Base-by-base conservation (phyloP, 371 early-diverging fungal genomes). In the Mucor indicus region DNA sequence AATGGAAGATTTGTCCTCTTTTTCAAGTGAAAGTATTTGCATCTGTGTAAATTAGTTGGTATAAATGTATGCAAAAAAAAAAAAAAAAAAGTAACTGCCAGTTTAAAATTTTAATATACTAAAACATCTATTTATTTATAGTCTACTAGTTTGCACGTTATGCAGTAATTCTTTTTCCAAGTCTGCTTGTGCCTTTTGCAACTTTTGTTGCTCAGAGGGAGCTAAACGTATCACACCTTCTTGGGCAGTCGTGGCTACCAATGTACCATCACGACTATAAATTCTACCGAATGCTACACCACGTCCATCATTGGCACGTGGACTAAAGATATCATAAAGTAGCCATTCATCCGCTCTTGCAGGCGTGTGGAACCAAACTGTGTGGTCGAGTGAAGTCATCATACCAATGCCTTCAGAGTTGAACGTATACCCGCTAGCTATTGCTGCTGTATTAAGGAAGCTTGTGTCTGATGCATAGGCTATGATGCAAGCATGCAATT, bases 281-380 rank as follows among this genome's bases (percentile, higher is more conserved):
- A 96, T 82, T 19, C 90, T 72, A 25, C 96, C 95, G 44, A 85
- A 75, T 3, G 77, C 75, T 39, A 95, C 60, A 9, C 89, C 92
- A 21, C 95, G 85, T 12, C 90, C 92, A 43, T 67, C 60, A 21
- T 71, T 72, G 0, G 84, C 74, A 3, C 85, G 75, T 9, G 90
- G 81, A 44, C 84, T 82, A 58, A 86, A 83, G 78, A 89, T 89
- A 38, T 83, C 85, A 53, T 85, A 88, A 12, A 73, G 41, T 22
- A 93, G 67, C 52, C 88, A 95, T 41, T 95, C 93, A 57, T 95
- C 95, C 2, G 90, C 92, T 21, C 90, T 67, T 65, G 89, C 85
- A 3, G 87, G 85, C 35, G 75, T 82, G 60, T 95, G 94, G 66
- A 95, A 95, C 92, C 93, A 95, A 53, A 95, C 83, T 6, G 87